Percentiles rank a stretch among this genome's conserved stretches.
phyloP scores from a whole-genome alignment of 768 basidiomycete species.

The Coprinopsis cinerea region DNA sequence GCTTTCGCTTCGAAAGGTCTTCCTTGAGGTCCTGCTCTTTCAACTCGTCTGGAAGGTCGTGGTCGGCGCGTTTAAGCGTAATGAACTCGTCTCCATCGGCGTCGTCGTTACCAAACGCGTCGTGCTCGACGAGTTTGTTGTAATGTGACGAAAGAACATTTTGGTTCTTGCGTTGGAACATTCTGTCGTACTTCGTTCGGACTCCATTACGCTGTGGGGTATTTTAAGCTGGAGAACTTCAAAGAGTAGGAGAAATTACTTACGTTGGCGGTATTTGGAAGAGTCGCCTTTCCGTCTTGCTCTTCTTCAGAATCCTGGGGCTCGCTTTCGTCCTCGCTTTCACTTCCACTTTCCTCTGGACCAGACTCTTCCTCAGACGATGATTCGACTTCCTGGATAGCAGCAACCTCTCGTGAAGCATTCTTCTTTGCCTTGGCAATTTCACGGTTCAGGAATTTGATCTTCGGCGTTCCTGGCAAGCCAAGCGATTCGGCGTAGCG shows the following conservation, averaged over 20 bases:
- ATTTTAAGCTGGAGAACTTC: not conserved
- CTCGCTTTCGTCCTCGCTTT: not conserved
- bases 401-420: constrained; percentile 42
- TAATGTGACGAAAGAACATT: constrained; percentile 89
- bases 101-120: constrained; percentile 36
- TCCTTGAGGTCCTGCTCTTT: constrained; percentile 22
- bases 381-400: constrained; percentile 23
- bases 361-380: constrained; percentile 14
- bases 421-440: constrained; percentile 76
- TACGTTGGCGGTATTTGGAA: constrained; percentile 36
- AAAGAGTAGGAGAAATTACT: constrained; percentile 9
- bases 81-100: constrained; percentile 78
- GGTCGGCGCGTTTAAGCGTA: constrained; percentile 87
- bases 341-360: constrained; percentile 1
- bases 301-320: constrained; percentile 5
- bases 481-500: constrained; percentile 87
- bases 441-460: constrained; percentile 75
- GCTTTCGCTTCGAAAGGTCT: constrained; percentile 83
- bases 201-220: constrained; percentile 36
- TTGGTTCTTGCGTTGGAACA: constrained; percentile 97
- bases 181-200: constrained; percentile 93
- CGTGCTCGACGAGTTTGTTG: constrained; percentile 76
- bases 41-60: constrained; percentile 49
- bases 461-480: constrained; percentile 90
- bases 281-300: constrained; percentile 10